Conservation (phyloP, 148 eudicot genomes). For the Selenicereus undatus region DNA sequence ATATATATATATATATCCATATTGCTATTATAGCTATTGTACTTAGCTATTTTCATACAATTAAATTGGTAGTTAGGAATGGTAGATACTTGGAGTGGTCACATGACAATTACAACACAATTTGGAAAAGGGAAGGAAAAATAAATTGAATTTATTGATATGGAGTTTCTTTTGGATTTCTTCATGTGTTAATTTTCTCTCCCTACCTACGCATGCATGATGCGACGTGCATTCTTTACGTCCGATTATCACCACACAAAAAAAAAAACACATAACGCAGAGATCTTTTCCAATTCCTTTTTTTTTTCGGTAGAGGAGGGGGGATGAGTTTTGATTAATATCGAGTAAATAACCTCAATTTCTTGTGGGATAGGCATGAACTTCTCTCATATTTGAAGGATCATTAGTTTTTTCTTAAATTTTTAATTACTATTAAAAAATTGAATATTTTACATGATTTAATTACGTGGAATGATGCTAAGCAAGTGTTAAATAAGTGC, state of each 20-base stretch:
- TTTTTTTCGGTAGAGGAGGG: no score
- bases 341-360: no score
- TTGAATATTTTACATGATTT: no score
- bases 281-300: no score
- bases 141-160: neutral
- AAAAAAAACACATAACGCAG: neutral
- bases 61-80: neutral
- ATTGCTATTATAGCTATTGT: neutral
- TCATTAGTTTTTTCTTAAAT: no score
- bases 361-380: no score
- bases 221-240: neutral
- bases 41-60: neutral
- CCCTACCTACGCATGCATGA: neutral
- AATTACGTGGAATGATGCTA: no score
- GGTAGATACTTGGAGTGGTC: neutral
- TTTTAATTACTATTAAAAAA: no score
- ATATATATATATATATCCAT: no score
- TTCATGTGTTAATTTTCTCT: neutral
- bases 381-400: no score
- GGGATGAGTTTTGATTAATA: no score
- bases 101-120: neutral
- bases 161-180: constrained; percentile 1
- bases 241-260: neutral
- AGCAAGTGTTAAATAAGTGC: no score
- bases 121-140: neutral